phyloP scores from a whole-genome alignment of 306 rosid genomes.

The Gillenia trifoliata region DNA sequence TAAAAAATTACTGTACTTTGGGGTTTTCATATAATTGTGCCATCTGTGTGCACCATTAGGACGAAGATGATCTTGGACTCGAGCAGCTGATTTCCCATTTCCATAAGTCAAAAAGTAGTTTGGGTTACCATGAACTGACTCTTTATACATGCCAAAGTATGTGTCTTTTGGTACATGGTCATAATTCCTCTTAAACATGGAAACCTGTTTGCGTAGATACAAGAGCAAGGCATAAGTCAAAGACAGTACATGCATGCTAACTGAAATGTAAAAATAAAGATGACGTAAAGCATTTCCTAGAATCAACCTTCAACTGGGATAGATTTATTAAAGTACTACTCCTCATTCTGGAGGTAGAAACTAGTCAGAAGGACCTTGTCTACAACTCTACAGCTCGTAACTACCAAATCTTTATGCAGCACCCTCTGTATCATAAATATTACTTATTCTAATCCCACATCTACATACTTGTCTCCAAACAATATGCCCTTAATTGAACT shows the following conservation, averaged over 20 bases:
- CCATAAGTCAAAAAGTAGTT: constrained; percentile 96
- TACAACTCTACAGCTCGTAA: neutral
- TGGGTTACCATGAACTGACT: constrained; percentile 87
- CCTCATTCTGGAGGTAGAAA: neutral
- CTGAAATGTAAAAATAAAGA: neutral
- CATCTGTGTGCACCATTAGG: constrained; percentile 99
- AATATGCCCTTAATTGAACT: neutral
- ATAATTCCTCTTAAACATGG: constrained; percentile 92
- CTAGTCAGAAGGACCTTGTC: neutral
- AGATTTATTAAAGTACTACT: neutral
- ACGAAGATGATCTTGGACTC: constrained; percentile 87
- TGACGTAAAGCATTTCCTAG: neutral
- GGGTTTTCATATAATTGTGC: constrained; percentile 98
- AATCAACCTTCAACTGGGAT: neutral
- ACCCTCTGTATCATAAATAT: neutral
- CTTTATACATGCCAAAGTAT: constrained; percentile 92
- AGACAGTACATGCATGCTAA: neutral
- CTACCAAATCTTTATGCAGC: neutral
- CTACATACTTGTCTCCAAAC: neutral
- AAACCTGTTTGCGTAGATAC: constrained; percentile 43
- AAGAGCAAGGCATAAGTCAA: neutral
- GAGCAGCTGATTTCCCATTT: constrained; percentile 95
- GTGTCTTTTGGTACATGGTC: constrained; percentile 96
- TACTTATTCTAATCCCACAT: neutral
- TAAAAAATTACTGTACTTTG: constrained; percentile 45